Base-by-base conservation (phyloP, 148 eudicot genomes). In the Amaranthus hypochondriacus region DNA sequence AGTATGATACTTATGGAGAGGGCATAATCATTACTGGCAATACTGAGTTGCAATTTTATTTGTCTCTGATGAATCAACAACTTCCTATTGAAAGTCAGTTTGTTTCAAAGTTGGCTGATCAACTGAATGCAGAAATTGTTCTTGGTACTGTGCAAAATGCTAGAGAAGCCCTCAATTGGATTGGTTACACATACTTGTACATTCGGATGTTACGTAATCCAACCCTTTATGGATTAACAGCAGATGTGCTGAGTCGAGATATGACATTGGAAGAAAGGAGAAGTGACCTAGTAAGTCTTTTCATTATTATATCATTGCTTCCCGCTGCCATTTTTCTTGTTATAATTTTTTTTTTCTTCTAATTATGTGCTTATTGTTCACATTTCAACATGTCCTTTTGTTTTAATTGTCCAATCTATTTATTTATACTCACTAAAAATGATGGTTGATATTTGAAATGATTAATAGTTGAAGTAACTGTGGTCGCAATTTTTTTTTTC, bases 91-190 rank as follows among this genome's bases (percentile, higher is more conserved):
- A 88, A 77, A 90, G 95, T 71, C 91, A 88, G 81, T 88, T 90
- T 69, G 73, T 90, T 11, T 88, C 95, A 68, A 86, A 84, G 75
- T 81, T 90, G 77, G 92, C 96, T 75, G 96, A 89, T 83, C 98
- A 91, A 84, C 78, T 94, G 82, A 94, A 94, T 89, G 95, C 98
- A 15, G 98, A 94, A 81, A 87, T 94, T 69, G 97, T 94, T 74
- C 90, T 94, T 53, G 98, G 98, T 10, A 94, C 97, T 21, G 93
- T 91, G 56, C 95, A 91, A 73, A 94, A 94, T 91, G 97, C 98
- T 48, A 87, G 77, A 76, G 98, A 94, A 81, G 98, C 98, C 21
- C 85, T 86, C 80, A 83, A 83, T 72, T 94, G 98, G 98, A 86
- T 94, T 68, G 71, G 82, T 58, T 94, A 94, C 75, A 94, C 98